Conservation (phyloP, 768 basidiomycete genomes). For the Russula compacta region DNA sequence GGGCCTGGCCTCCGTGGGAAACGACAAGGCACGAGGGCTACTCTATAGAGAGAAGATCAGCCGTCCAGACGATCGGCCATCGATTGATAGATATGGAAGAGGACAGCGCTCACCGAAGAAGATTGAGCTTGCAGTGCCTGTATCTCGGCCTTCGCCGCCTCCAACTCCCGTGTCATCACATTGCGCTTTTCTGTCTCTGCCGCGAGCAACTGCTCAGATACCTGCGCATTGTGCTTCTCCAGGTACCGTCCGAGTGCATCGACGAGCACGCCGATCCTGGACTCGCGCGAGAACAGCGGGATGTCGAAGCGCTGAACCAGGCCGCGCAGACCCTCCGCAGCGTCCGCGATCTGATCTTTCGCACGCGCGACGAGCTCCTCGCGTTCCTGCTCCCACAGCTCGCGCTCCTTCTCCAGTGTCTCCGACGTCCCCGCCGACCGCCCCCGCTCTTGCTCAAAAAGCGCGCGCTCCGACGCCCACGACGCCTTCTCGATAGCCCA, state of each 20-base stretch:
- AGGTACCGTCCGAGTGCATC: slow-evolving; percentile 25
- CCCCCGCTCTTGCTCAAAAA: slow-evolving; percentile 34
- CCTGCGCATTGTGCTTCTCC: slow-evolving; percentile 30
- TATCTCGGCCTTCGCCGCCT: slow-evolving; percentile 20
- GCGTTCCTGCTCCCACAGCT: slow-evolving; percentile 40
- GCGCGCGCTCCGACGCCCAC: slow-evolving; percentile 31
- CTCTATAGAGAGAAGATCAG: slow-evolving; percentile 8
- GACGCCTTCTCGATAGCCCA: slow-evolving; percentile 20
- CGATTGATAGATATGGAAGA: not conserved
- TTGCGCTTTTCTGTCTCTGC: slow-evolving; percentile 25
- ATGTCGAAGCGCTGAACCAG: slow-evolving; percentile 52
- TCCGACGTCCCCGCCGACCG: slow-evolving; percentile 39
- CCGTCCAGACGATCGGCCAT: slow-evolving; percentile 5
- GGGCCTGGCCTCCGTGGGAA: not conserved
- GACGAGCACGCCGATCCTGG: slow-evolving; percentile 23
- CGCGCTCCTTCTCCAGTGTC: slow-evolving; percentile 43
- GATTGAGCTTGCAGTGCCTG: slow-evolving; percentile 20
- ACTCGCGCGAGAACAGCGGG: slow-evolving; percentile 33
- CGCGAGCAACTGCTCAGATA: slow-evolving; percentile 30
- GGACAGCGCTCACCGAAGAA: slow-evolving; percentile 26
- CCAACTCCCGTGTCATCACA: slow-evolving; percentile 21
- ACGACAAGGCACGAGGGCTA: not conserved
- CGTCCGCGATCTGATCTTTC: slow-evolving; percentile 43
- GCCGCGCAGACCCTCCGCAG: slow-evolving; percentile 37
- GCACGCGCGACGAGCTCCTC: slow-evolving; percentile 38